Base-by-base conservation (phyloP, 179 eudicot species). In the Beta lomatogona region DNA sequence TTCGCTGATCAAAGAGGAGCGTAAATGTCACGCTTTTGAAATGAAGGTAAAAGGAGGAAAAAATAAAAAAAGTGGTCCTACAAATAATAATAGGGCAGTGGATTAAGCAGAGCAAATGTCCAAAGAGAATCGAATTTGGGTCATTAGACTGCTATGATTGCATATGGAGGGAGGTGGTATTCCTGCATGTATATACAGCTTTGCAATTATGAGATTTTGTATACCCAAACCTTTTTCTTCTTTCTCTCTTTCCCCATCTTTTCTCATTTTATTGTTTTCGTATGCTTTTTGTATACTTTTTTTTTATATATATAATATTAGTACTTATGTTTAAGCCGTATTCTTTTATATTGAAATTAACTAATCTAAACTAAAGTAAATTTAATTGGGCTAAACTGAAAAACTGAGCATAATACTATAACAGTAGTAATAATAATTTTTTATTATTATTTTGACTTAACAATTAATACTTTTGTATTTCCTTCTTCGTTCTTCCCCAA, bases 81-180 rank as follows among this genome's bases (percentile, higher is more conserved):
- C n/a, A 73, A 73, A 71, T 50, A 73, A 73, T 73, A 9, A 15
- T 67, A 36, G 15, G 6, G 77, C 65, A 75, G 77, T 75, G 52
- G 65, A 55, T 75, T 57, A 75, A 75, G 41, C 65, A 57, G 52
- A 36, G 52, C 28, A 75, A 75, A 75, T 75, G 77, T 75, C 77
- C 77, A 75, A 75, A 77, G 71, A 77, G 70, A 61, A 63, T 48
- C 73, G 22, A n/a, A 21, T 67, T 36, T 52, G 73, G 71, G 74
- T 67, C 65, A 68, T 67, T 28, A 78, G 63, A 78, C 19, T 61
- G 82, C 4, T 63, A 80, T 80, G 78, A 80, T 80, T 80, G 82
- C 82, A 71, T 70, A 41, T 71, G 82, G 59, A 58, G 50, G 75
- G 64, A 45, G 54, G 45, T 15, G 21, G 28, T 69, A 48, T 41